A percentile compares a stretch with the other conserved stretches of the same genome.
phyloP scores from a whole-genome alignment of 495 filamentous ascomycete genomes.

The Aspergillus olivimuriae region DNA sequence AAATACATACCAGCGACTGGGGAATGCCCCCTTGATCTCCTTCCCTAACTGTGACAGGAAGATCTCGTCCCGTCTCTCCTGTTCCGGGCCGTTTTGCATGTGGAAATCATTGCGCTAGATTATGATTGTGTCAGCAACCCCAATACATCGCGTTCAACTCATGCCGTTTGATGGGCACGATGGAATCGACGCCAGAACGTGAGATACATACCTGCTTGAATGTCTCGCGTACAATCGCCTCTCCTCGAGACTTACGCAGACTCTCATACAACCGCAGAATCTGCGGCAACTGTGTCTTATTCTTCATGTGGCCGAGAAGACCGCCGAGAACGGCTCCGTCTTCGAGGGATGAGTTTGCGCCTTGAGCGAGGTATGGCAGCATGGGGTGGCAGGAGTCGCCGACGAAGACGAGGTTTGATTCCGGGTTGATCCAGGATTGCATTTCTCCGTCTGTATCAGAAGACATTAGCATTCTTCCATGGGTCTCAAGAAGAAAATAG shows the following conservation, averaged over 20 bases:
- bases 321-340: slow-evolving; percentile 46
- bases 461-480: neutral
- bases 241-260: slow-evolving; percentile 54
- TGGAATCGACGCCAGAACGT: too few relatives aligned
- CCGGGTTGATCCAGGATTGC: slow-evolving; percentile 31
- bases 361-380: slow-evolving; percentile 61
- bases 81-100: slow-evolving; percentile 48
- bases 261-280: slow-evolving; percentile 52
- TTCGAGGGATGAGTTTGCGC: slow-evolving; percentile 45
- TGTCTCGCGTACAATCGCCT: slow-evolving; percentile 47
- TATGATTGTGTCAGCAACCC: too few relatives aligned
- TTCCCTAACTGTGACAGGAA: slow-evolving; percentile 39
- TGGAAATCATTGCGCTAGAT: slow-evolving; percentile 57
- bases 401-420: slow-evolving; percentile 33
- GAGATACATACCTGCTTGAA: slow-evolving; percentile 34
- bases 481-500: neutral
- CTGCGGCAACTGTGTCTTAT: slow-evolving; percentile 36
- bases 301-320: slow-evolving; percentile 32
- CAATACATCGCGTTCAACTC: too few relatives aligned
- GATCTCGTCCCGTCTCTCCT: slow-evolving; percentile 43
- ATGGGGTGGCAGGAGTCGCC: slow-evolving; percentile 64
- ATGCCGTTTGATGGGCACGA: too few relatives aligned
- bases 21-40: slow-evolving; percentile 45
- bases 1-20: slow-evolving; percentile 43
- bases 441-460: slow-evolving; percentile 25